Evolutionary conservation across 148 eudicot species (phyloP), one percentile per base, ranked within the genome.

Genomic region (Nepenthes gracilis): DNA sequence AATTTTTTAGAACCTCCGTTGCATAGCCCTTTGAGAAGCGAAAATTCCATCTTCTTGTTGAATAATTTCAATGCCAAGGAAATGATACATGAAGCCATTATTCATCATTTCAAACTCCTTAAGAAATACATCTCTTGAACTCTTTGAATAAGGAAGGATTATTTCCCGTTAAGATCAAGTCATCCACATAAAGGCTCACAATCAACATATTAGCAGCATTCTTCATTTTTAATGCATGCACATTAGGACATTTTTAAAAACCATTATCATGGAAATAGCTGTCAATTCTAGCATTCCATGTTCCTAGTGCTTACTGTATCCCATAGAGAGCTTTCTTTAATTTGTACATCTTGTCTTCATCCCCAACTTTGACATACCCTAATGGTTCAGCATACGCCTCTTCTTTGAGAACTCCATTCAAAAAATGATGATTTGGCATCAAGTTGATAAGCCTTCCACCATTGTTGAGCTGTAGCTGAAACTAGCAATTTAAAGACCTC

Each of bases 271-370:
- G 5, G 13, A 45, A 43, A n/a, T 35, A 58, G 4, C 10, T 6
- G 9, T 58, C 43, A 11, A 55, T 56, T 7, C 37, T 4, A 5
- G 14, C 2, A 33, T 65, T 13, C 68, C 61, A 65, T 1, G 68
- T 61, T 32, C 68, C 2, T 11, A 52, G 58, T n/a, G 67, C 58
- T 53, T 63, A 58, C 14, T 56, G 32, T 1, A 65, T 43, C 2
- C 68, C 68, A 65, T 65, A 65, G 8, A 65, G 32, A 5, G 68
- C 67, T 36, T 63, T 63, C 7, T 53, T 35, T 7, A 51, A 35
- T 8, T 23, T 32, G 12, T 48, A 48, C 8, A 64, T 47, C 35
- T 58, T 58, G 8, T 37, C 23, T 37, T 58, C 61, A 35, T 12
- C 23, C 3, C 61, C 47, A 2, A 5, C 9, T 6, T 35, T 37